Evolutionary conservation across 106 monocot species (phyloP).

Genomic region (Dendrobium nobile): DNA sequence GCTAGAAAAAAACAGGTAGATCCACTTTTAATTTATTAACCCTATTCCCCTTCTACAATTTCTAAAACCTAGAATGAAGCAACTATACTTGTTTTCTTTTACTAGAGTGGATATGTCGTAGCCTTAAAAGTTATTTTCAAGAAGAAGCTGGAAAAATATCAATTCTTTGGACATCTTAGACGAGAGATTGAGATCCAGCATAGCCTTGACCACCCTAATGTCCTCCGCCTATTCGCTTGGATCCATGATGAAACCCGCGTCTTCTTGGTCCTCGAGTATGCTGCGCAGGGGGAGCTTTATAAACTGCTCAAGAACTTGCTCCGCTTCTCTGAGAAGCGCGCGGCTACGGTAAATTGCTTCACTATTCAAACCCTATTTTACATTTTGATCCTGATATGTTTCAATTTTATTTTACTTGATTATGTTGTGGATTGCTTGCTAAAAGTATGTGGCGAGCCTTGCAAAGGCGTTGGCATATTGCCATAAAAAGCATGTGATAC

Average conservation of each 20-base stretch:
- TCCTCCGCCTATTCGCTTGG: slow-evolving; percentile 80
- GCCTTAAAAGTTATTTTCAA: slow-evolving; percentile 83
- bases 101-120: slow-evolving; percentile 69
- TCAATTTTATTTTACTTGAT: background rate
- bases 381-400: slow-evolving; percentile 1
- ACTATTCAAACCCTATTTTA: background rate
- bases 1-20: slow-evolving; percentile 68
- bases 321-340: slow-evolving; percentile 62
- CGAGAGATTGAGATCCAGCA: slow-evolving; percentile 7
- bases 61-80: slow-evolving; percentile 7
- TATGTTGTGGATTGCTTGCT: background rate
- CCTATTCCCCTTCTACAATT: background rate
- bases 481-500: slow-evolving; percentile 91
- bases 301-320: slow-evolving; percentile 56
- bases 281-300: slow-evolving; percentile 72
- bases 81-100: background rate
- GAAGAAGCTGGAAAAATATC: slow-evolving; percentile 86
- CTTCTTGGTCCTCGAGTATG: slow-evolving; percentile 86
- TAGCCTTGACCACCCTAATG: slow-evolving; percentile 64
- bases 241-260: slow-evolving; percentile 77
- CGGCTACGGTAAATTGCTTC: slow-evolving; percentile 56
- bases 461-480: slow-evolving; percentile 70
- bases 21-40: background rate
- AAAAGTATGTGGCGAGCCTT: slow-evolving; percentile 79
- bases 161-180: slow-evolving; percentile 2